These are phyloP conservation scores for Botrytis elliptica DNA, from an alignment of 2,329 filamentous ascomycete species.

Conservation along the genomic window DNA sequence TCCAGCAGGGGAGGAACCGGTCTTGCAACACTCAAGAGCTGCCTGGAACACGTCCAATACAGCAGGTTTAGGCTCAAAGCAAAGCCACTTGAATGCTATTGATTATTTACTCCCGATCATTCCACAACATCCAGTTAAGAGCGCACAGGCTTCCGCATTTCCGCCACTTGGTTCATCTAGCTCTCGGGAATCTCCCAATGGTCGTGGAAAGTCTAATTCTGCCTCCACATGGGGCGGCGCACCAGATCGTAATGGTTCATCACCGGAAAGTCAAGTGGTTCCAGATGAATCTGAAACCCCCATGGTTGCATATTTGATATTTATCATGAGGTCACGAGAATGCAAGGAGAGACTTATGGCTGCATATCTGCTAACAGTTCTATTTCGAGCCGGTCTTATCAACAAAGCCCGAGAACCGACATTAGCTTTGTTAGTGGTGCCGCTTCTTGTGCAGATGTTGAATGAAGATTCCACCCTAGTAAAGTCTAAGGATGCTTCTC, in stretches of 20 bases:
- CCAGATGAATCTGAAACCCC: conserved; percentile 65
- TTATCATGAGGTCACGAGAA: conserved; percentile 56
- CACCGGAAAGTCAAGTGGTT: conserved; percentile 39
- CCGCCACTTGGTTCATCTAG: conserved; percentile 52
- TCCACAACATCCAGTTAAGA: conserved; percentile 45
- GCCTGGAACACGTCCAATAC: conserved; percentile 55
- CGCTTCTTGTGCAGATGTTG: conserved; percentile 66
- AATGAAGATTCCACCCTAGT: conserved; percentile 48
- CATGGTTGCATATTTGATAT: conserved; percentile 71
- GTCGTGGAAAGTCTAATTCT: conserved; percentile 25
- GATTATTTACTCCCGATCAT: conserved; percentile 63
- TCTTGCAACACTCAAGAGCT: conserved; percentile 48
- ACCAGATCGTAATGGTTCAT: background rate
- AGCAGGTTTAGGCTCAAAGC: conserved; percentile 44
- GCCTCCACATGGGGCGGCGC: conserved; percentile 5
- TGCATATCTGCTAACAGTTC: conserved; percentile 63
- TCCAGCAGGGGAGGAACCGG: conserved; percentile 49
- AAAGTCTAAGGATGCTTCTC: conserved; percentile 43
- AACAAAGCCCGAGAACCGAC: conserved; percentile 62
- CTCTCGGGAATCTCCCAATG: conserved; percentile 40
- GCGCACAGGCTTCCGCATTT: conserved; percentile 47
- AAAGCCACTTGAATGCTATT: conserved; percentile 52
- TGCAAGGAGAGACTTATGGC: conserved; percentile 66
- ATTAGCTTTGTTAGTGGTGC: conserved; percentile 66
- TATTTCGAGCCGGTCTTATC: conserved; percentile 67